phyloP scores from a whole-genome alignment of 164 flowering plant genomes.

The Chloranthus sessilifolius region DNA sequence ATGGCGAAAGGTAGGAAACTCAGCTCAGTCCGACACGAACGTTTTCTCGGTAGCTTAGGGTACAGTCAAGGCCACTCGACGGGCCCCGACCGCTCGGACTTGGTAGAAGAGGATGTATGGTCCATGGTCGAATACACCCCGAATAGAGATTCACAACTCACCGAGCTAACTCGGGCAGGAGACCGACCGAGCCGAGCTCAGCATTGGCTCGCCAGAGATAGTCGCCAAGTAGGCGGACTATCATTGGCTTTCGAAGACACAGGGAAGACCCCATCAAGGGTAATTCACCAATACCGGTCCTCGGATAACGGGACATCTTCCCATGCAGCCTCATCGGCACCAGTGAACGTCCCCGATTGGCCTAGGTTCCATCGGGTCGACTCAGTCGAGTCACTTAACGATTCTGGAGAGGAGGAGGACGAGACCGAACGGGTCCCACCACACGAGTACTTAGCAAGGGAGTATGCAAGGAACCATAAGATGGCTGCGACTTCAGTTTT shows the following conservation, averaged over 20 bases:
- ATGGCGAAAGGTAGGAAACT: constrained; percentile 27
- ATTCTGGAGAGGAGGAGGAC: constrained; percentile 45
- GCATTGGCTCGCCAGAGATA: constrained; percentile 1
- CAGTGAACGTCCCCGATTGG: constrained; percentile 90
- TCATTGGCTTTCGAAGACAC: constrained; percentile 65
- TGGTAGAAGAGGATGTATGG: constrained; percentile 32
- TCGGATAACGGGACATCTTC: constrained; percentile 27
- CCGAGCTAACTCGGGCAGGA: too few species aligned
- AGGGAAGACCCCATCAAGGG: constrained; percentile 33
- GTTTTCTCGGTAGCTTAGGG: constrained; percentile 10
- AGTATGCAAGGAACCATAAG: constrained; percentile 36
- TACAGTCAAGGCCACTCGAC: constrained; percentile 6
- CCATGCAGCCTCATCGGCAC: constrained; percentile 77
- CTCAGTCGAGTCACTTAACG: constrained; percentile 65
- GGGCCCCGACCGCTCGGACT: constrained; percentile 15
- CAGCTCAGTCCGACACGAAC: constrained; percentile 15
- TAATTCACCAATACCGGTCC: constrained; percentile 49
- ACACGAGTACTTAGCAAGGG: too few species aligned
- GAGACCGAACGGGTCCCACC: constrained; percentile 74
- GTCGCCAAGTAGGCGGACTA: constrained; percentile 57
- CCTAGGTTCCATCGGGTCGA: constrained; percentile 57
- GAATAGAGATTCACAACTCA: neutral
- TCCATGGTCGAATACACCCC: constrained; percentile 11
- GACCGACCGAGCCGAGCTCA: neutral
- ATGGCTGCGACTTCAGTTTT: constrained; percentile 57